Evolutionary conservation across 2,329 filamentous ascomycete genomes (phyloP), one percentile per base, ranked within the genome.

Genomic region (Aspergillus quadrilineatus): DNA sequence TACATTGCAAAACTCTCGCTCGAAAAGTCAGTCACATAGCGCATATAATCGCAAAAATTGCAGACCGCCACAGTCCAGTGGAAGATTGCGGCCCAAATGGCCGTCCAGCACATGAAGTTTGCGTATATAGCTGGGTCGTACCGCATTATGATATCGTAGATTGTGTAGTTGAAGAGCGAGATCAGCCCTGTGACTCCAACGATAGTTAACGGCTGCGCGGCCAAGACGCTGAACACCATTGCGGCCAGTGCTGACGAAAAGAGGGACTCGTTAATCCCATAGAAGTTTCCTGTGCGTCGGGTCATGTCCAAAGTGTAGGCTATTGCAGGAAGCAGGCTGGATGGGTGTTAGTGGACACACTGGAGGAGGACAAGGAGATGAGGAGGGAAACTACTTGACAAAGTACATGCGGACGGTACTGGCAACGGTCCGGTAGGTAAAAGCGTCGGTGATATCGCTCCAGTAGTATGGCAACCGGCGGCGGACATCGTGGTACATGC

Each of bases 241-340:
- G 80, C 80, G 1, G 80, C 81, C n/a, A 84, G 66, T 2, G 79
- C 82, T 0, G 81, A 83, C 1, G 81, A 75, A 62, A 84, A 80
- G 1, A 84, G 72, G 0, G 77, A 80, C 64, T 84, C 81, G 57
- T 84, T 85, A 64, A 85, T 75, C 36, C 82, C 82, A 59, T 79
- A 84, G 69, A 17, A 83, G 15, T 76, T 73, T 26, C 77, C 78
- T 0, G 82, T 85, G 14, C 79, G 75, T 6, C 82, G 76, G 53
- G 79, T 77, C 80, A 85, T 85, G 65, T 85, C 82, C 15, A 85
- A 71, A 2, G 80, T 79, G 60, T 83, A 85, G 2, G 83, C 83
- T 3, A 85, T 73, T 0, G 83, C 83, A 4, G 83, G 83, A 4
- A 85, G 74, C 17, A 17, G 17, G 17, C 80, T 77, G 42, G 22